Evolutionary conservation across 495 filamentous ascomycete genomes (phyloP), one percentile per base, ranked within the genome.

Genomic region (Trichoderma reesei): DNA sequence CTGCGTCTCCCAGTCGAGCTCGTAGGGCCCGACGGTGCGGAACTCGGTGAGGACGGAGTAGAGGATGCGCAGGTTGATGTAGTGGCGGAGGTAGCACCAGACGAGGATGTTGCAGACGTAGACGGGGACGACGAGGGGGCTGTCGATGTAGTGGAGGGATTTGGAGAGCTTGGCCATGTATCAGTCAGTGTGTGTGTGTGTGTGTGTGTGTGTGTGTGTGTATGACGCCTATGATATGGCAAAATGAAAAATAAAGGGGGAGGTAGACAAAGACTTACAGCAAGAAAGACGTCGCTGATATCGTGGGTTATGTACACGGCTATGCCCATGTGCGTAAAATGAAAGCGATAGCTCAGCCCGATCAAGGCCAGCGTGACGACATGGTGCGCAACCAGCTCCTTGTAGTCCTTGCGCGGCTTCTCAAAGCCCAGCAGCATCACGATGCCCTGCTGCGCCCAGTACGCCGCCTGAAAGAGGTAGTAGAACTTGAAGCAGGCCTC

Each of bases 271-370:
- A 26, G 6, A 56, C 51, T 13, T 56, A 91, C 96, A 18, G 95
- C 95, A 13, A 98, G 81, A 84, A 98, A 98, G 75, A 98, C 96
- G 72, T 98, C 94, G 64, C 86, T 90, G 66, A 98, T 89, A 68
- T 98, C 94, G 70, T 96, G 91, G n/a, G 94, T 98, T 65, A 97
- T 92, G 73, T 96, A 98, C 5, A 98, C 93, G 38, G 91, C 92
- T 42, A 98, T 71, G 18, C 94, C 94, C 78, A 98, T 95, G 74
- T 95, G 92, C 7, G 94, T 94, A 74, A 98, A 98, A 74, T 98
- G 95, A 80, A 96, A 98, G 37, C 92, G 88, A 74, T 98, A 98
- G 78, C 90, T 95, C 71, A 92, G 74, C 37, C 77, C 86, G 67
- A 98, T 98, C 63, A 98, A 80, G 20, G 87, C 79, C 64, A 98